A percentile compares a stretch with the other conserved stretches of the same genome.
phyloP scores from a whole-genome alignment of 2,329 filamentous ascomycete species.

The Penicillium sp. region DNA sequence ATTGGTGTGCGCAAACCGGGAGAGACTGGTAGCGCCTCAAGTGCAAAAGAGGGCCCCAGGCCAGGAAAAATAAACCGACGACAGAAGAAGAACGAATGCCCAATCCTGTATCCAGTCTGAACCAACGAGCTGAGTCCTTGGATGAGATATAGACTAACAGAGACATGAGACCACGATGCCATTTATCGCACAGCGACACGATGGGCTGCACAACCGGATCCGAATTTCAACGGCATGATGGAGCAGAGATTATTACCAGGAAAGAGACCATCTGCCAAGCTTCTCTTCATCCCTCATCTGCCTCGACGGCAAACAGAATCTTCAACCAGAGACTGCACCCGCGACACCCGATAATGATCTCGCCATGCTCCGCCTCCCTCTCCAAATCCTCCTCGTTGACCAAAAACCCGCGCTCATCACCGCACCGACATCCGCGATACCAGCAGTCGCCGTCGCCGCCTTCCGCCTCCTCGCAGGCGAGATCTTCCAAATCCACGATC shows the following conservation, averaged over 20 bases:
- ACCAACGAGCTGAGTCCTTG: neutral
- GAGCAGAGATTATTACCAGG: neutral
- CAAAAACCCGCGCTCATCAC: constrained; percentile 55
- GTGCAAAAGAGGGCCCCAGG: neutral
- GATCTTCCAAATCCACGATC: constrained; percentile 56
- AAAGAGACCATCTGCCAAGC: neutral
- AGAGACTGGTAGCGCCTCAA: neutral
- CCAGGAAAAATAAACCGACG: neutral
- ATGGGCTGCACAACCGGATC: neutral
- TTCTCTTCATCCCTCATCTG: constrained; percentile 23
- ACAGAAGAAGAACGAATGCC: neutral
- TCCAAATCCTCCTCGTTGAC: constrained; percentile 55
- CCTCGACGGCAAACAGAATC: constrained; percentile 53
- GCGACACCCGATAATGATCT: constrained; percentile 59
- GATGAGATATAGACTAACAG: neutral
- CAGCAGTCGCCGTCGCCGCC: constrained; percentile 48
- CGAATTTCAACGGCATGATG: neutral
- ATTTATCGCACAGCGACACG: neutral
- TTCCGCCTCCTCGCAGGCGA: constrained; percentile 40
- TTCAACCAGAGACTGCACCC: constrained; percentile 64
- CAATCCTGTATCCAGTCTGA: too few species aligned
- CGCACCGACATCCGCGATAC: constrained; percentile 57
- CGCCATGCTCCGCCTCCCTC: constrained; percentile 50
- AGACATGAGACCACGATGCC: neutral
- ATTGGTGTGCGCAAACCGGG: neutral